Conservation (phyloP, 192 early-diverging fungal species). For the Coemansia sp. region DNA sequence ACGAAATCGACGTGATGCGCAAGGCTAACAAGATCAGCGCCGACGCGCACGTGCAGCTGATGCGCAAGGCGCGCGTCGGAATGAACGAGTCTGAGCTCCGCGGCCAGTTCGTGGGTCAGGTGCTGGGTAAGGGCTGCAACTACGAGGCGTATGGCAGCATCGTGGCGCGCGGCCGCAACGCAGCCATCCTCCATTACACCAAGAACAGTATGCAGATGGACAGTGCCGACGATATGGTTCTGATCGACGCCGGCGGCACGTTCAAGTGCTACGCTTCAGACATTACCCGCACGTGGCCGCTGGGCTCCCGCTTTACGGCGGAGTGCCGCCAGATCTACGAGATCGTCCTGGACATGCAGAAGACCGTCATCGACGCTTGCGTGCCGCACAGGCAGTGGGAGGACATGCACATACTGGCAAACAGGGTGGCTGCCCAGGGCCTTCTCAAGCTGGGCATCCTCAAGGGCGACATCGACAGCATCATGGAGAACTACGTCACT, state of each 20-base stretch:
- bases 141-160: conserved; percentile 86
- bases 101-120: conserved; percentile 76
- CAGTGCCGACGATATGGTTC: conserved; percentile 57
- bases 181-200: conserved; percentile 80
- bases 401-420: conserved; percentile 76
- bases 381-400: conserved; percentile 78
- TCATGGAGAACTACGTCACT: conserved; percentile 67
- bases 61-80: conserved; percentile 65
- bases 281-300: conserved; percentile 86
- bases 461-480: conserved; percentile 58
- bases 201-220: conserved; percentile 66
- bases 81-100: conserved; percentile 73
- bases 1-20: conserved; percentile 78
- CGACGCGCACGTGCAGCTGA: conserved; percentile 75
- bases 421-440: conserved; percentile 64
- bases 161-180: conserved; percentile 73
- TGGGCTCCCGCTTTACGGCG: conserved; percentile 68
- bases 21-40: conserved; percentile 71
- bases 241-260: conserved; percentile 88
- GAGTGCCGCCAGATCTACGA: conserved; percentile 75
- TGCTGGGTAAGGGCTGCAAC: conserved; percentile 62
- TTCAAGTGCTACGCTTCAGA: conserved; percentile 80
- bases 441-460: conserved; percentile 66
- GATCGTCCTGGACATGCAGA: conserved; percentile 81
- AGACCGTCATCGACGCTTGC: conserved; percentile 64